Conservation (phyloP, 2,329 filamentous ascomycete species). For the Claviceps quebecensis region DNA sequence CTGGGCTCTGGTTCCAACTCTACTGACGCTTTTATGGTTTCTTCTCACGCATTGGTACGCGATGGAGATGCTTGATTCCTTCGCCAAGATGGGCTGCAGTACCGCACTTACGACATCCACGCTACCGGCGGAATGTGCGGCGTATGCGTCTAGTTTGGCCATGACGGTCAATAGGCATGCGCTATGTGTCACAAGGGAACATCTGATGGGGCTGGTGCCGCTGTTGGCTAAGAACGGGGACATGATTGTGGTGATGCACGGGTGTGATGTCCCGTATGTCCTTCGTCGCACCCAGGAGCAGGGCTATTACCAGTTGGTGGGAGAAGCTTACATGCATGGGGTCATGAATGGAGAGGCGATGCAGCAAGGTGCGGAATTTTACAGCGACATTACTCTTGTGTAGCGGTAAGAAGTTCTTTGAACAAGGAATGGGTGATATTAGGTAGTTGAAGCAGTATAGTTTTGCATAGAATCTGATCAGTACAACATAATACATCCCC, state of each 20-base stretch:
- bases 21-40: slow-evolving; percentile 2
- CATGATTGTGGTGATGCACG: slow-evolving; percentile 5
- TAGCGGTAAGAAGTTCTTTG: not conserved
- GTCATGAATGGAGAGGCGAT: slow-evolving; percentile 8
- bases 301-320: slow-evolving; percentile 3
- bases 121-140: slow-evolving; percentile 3
- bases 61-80: not conserved
- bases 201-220: slow-evolving; percentile 5
- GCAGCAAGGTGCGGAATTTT: not conserved
- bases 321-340: slow-evolving; percentile 8
- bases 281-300: slow-evolving; percentile 1
- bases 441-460: too few relatives aligned
- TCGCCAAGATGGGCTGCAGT: slow-evolving; percentile 3
- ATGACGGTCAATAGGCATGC: slow-evolving; percentile 1
- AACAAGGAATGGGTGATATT: too few relatives aligned
- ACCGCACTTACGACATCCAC: not conserved
- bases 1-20: not conserved
- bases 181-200: slow-evolving; percentile 3
- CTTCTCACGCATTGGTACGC: not conserved
- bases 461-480: too few relatives aligned
- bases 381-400: slow-evolving; percentile 1
- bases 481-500: too few relatives aligned
- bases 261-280: slow-evolving; percentile 7
- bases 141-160: not conserved
- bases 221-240: slow-evolving; percentile 3